These are phyloP conservation scores for Setomelanomma holmii DNA, from an alignment of 2,329 filamentous ascomycete genomes.

Conservation along the genomic window DNA sequence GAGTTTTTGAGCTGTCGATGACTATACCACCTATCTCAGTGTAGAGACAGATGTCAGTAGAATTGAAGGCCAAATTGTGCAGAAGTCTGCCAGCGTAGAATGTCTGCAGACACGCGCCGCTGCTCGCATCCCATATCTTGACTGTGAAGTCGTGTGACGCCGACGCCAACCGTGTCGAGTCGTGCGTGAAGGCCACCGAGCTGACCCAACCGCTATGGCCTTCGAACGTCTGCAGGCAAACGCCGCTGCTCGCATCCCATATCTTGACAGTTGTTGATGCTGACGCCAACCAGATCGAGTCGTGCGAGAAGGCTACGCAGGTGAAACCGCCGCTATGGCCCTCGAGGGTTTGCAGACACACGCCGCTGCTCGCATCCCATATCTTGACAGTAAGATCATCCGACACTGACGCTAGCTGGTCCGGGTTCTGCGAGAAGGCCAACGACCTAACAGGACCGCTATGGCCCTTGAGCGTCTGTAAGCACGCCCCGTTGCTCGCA, in stretches of 20 bases:
- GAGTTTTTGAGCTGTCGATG: conserved; percentile 4
- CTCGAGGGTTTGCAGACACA: conserved; percentile 22
- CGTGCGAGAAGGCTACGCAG: conserved; percentile 27
- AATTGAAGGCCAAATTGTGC: conserved; percentile 23
- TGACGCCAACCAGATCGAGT: conserved; percentile 23
- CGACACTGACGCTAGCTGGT: no score
- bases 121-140: conserved; percentile 28
- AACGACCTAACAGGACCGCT: no score
- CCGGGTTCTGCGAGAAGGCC: no score
- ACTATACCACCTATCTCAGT: conserved; percentile 23
- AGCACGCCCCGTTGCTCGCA: no score
- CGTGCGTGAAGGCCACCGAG: conserved; percentile 29
- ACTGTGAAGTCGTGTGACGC: conserved; percentile 20
- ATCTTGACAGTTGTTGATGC: conserved; percentile 6
- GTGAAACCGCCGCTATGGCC: conserved; percentile 14
- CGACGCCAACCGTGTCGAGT: conserved; percentile 24
- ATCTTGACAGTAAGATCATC: no score
- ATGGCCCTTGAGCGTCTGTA: no score
- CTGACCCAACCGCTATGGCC: conserved; percentile 14
- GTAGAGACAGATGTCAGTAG: conserved; percentile 20
- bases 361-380: no score
- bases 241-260: conserved; percentile 21
- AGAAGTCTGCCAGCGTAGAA: conserved; percentile 11
- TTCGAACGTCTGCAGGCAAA: conserved; percentile 27
- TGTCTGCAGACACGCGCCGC: conserved; percentile 11